A percentile compares a stretch with the other conserved stretches of the same genome.
phyloP scores from a whole-genome alignment of 164 flowering plant genomes.

The Warburgia ugandensis region DNA sequence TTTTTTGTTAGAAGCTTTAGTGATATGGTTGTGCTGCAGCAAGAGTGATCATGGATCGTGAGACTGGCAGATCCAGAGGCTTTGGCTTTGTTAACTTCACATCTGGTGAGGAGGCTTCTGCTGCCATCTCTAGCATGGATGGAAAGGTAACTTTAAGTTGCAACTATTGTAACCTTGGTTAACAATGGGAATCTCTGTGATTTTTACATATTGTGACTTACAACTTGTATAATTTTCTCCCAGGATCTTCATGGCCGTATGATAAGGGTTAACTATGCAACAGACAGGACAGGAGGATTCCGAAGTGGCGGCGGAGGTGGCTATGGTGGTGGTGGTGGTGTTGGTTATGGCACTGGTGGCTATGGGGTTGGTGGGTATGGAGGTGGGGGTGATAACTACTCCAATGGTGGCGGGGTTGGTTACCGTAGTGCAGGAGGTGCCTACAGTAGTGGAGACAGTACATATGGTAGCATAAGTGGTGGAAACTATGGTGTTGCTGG shows the following conservation, averaged over 20 bases:
- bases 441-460: not conserved
- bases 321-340: constrained; percentile 5
- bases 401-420: not conserved
- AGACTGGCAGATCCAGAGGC: constrained; percentile 13
- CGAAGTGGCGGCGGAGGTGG: constrained; percentile 10
- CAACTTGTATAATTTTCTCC: not conserved
- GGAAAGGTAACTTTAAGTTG: constrained; percentile 29
- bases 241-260: constrained; percentile 78
- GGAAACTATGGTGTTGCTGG: not conserved
- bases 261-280: constrained; percentile 69
- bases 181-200: not conserved
- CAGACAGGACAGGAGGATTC: constrained; percentile 36
- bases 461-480: not conserved
- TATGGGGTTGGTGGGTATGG: constrained; percentile 2
- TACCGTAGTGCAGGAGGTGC: no score
- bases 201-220: not conserved
- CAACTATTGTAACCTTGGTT: not conserved
- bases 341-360: constrained; percentile 14
- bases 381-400: constrained; percentile 4
- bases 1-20: no score
- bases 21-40: constrained; percentile 1
- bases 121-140: constrained; percentile 22
- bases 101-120: constrained; percentile 12
- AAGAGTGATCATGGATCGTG: constrained; percentile 13
- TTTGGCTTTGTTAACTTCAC: constrained; percentile 11